These are phyloP conservation scores for Melanomma pulvis-pyrius DNA, from an alignment of 495 filamentous ascomycete species.

Conservation along the genomic window DNA sequence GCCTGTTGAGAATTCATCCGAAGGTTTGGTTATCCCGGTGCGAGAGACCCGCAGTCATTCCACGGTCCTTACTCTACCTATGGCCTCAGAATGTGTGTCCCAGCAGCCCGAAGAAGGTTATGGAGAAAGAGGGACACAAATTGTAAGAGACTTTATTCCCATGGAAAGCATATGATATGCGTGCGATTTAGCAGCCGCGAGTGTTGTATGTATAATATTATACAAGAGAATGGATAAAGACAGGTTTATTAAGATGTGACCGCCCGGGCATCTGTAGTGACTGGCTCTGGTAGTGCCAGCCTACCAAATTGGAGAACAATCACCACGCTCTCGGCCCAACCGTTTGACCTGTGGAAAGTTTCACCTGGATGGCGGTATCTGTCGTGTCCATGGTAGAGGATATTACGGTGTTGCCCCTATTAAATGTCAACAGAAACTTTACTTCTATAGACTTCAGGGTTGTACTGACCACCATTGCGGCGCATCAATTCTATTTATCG, in stretches of 20 bases:
- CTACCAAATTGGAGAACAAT: neutral
- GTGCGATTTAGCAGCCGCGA: neutral
- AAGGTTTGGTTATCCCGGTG: too few species aligned
- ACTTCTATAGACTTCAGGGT: neutral
- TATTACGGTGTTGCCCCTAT: constrained; percentile 25
- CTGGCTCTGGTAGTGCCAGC: neutral
- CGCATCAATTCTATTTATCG: constrained; percentile 51
- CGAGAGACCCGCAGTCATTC: too few species aligned
- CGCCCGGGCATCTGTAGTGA: neutral
- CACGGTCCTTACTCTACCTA: too few species aligned
- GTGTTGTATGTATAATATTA: neutral
- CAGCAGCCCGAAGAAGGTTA: too few species aligned
- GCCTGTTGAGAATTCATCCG: too few species aligned
- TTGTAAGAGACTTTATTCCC: too few species aligned
- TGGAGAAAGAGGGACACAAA: too few species aligned
- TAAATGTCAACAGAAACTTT: neutral
- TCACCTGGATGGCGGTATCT: constrained; percentile 10
- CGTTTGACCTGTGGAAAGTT: constrained; percentile 5
- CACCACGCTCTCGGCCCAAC: constrained; percentile 25
- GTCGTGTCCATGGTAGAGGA: constrained; percentile 11
- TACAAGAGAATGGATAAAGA: neutral
- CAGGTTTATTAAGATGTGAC: neutral
- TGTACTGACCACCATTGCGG: constrained; percentile 55
- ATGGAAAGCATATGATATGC: too few species aligned
- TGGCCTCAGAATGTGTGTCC: too few species aligned